Conservation (phyloP, 108 stramenopile genomes). For the Epipyxis sp. region DNA sequence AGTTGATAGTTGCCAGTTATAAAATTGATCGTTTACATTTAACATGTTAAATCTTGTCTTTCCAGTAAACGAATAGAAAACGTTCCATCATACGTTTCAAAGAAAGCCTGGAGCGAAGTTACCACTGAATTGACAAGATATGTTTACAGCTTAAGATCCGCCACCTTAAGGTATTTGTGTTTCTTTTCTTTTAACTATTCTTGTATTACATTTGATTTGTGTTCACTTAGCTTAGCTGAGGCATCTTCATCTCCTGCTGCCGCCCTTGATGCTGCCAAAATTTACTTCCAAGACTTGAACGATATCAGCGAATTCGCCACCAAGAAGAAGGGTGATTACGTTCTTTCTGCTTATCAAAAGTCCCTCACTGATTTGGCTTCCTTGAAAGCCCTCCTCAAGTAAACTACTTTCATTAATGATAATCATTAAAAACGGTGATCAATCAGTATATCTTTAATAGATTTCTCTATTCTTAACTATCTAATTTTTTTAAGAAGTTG, state of each 20-base stretch:
- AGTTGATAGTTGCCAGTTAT: no score
- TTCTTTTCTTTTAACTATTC: no score
- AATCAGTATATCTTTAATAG: no score
- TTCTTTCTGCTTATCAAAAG: neutral
- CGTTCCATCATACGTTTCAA: neutral
- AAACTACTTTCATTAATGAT: no score
- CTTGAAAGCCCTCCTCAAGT: neutral
- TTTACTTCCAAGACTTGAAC: conserved; percentile 1
- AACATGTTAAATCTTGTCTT: no score
- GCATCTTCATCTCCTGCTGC: neutral
- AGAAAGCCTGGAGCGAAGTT: neutral
- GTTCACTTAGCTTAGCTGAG: neutral
- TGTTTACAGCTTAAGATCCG: neutral
- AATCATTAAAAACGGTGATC: no score
- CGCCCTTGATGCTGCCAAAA: neutral
- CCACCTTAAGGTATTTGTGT: no score
- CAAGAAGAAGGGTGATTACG: neutral
- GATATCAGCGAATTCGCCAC: neutral
- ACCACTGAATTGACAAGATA: neutral
- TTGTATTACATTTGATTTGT: no score
- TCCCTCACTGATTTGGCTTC: neutral
- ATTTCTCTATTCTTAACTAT: no score
- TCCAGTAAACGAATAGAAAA: neutral
- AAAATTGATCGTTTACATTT: no score
- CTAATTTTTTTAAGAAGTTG: no score